These are phyloP conservation scores for Paracamarosporium sp. DNA, from an alignment of 2,329 filamentous ascomycete genomes.

Conservation along the genomic window DNA sequence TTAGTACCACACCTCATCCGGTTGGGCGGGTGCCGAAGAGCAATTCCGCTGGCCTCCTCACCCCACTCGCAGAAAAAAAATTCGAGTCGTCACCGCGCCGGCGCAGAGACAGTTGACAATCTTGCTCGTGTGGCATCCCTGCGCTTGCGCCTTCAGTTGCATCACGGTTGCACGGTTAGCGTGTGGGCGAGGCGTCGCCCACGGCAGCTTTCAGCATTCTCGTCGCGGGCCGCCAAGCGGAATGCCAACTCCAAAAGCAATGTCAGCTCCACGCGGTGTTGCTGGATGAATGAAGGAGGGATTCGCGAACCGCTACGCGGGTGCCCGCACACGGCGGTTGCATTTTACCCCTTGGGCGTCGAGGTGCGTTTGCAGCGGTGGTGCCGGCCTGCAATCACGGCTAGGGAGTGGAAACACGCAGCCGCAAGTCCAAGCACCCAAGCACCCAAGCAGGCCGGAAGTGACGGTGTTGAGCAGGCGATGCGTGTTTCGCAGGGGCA, in stretches of 20 bases:
- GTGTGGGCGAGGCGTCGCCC: slow-evolving; percentile 25
- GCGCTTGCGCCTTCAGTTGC: slow-evolving; percentile 24
- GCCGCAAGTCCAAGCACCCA: slow-evolving; percentile 20
- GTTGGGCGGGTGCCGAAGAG: not conserved
- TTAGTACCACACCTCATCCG: slow-evolving; percentile 8
- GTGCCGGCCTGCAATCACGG: slow-evolving; percentile 15
- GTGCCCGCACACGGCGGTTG: slow-evolving; percentile 15
- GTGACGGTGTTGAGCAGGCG: slow-evolving; percentile 14
- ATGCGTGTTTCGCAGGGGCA: slow-evolving; percentile 48
- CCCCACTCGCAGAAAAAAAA: slow-evolving; percentile 19
- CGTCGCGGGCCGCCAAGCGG: slow-evolving; percentile 25
- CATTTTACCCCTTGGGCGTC: slow-evolving; percentile 20
- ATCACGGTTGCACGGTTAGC: slow-evolving; percentile 41
- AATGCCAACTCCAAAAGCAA: slow-evolving; percentile 39
- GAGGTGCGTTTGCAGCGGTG: slow-evolving; percentile 19
- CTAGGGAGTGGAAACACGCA: slow-evolving; percentile 23
- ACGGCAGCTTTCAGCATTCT: slow-evolving; percentile 21
- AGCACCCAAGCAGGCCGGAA: slow-evolving; percentile 17
- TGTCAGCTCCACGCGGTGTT: slow-evolving; percentile 21
- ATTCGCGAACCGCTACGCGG: slow-evolving; percentile 22
- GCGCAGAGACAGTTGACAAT: slow-evolving; percentile 27
- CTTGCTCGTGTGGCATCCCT: slow-evolving; percentile 27
- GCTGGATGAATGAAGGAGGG: slow-evolving; percentile 22
- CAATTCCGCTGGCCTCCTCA: slow-evolving; percentile 3
- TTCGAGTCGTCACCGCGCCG: slow-evolving; percentile 31